Conservation (phyloP, 495 filamentous ascomycete species). For the Neurospora tetrasperma region DNA sequence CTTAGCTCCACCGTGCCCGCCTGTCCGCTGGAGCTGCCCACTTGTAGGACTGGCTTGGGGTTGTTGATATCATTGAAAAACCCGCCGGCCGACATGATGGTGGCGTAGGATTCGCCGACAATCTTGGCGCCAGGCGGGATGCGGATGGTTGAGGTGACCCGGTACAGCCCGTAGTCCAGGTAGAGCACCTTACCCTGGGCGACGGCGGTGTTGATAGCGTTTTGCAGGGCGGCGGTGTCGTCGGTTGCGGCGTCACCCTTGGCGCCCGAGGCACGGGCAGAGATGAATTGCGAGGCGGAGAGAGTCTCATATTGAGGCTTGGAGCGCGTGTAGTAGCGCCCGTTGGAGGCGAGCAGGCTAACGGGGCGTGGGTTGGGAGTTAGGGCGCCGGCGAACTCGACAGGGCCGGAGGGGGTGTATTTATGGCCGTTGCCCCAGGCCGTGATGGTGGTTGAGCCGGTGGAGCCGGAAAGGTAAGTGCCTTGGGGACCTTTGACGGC, state of each 20-base stretch:
- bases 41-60: constrained; percentile 59
- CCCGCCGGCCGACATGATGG: constrained; percentile 70
- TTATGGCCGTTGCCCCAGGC: constrained; percentile 37
- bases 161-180: constrained; percentile 49
- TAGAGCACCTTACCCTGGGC: constrained; percentile 51
- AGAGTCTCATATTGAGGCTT: constrained; percentile 51
- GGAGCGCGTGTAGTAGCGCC: constrained; percentile 41
- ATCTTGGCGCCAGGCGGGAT: constrained; percentile 55
- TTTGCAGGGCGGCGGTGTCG: constrained; percentile 52
- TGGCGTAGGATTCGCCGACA: constrained; percentile 76
- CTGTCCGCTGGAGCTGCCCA: constrained; percentile 66
- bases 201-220: constrained; percentile 48
- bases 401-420: constrained; percentile 35
- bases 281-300: constrained; percentile 44
- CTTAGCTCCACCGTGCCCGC: constrained; percentile 66
- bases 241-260: constrained; percentile 63
- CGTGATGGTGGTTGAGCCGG: constrained; percentile 42
- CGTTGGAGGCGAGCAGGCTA: constrained; percentile 24
- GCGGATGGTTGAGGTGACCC: constrained; percentile 55
- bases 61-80: constrained; percentile 61
- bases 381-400: constrained; percentile 22
- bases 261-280: constrained; percentile 55
- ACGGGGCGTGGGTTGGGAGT: constrained; percentile 30
- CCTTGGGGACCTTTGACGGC: constrained; percentile 47
- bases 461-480: constrained; percentile 47